Base-by-base conservation (phyloP, 2,329 filamentous ascomycete genomes). In the Delphinella strobiligena region DNA sequence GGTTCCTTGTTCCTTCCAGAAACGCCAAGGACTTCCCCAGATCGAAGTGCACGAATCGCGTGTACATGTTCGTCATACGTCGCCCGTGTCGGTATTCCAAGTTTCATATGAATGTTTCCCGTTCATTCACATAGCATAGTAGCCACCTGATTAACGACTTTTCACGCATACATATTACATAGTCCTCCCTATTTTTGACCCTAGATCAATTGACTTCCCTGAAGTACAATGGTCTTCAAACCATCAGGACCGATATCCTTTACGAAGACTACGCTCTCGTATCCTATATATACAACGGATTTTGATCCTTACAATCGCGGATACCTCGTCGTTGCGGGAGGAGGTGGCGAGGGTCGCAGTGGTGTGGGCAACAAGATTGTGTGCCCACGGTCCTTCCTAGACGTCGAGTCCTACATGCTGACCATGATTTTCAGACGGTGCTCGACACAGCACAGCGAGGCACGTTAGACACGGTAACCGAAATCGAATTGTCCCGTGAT, bases 361-460 rank as follows among this genome's bases (percentile, higher is more conserved):
- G 87, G 86, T 33, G 83, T 94, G 16, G 78, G 79, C 41, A 94
- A 94, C 67, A 86, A 86, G 61, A 86, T 94, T 54, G 82, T 82
- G 63, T 66, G 22, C 15, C 17, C 15, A 19, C 19, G 15, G 15
- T n/a, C 15, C n/a, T n/a, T 33, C 24, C 24, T 4, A 11, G 10
- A 14, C 18, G 12, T 39, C 18, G 18, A 33, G 19, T 19, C 10
- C 12, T 16, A 14, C 16, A 19, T 36, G 24, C 36, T 47, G 37
- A 44, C 33, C 24, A 15, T 7, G 22, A 12, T 19, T 19, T 22
- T 30, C 19, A 84, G 80, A 79, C 76, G 19, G 66, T 87, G 11
- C 69, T 93, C 46, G 79, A 89, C 56, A 72, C 79, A n/a, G 76
- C 74, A 51, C 77, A 74, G 29, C 68, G 75, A 41, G 74, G 78